Conservation (phyloP, 108 stramenopile species). For the Cyclotella sp. region DNA sequence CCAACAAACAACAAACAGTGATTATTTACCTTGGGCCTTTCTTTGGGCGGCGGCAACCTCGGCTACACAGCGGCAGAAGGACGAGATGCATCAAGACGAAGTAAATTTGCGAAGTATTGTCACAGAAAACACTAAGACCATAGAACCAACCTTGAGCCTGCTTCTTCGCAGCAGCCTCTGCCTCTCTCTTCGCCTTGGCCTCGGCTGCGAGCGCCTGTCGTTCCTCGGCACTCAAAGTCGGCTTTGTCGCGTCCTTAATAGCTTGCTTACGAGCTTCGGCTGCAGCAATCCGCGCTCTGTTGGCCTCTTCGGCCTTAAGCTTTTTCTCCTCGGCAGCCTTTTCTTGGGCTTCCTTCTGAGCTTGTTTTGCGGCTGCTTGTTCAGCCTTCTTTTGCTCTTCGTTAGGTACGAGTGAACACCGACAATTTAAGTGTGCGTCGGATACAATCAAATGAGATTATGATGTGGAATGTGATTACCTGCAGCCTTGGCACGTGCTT, state of each 20-base stretch:
- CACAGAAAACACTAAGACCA: background rate
- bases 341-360: slow-evolving; percentile 41
- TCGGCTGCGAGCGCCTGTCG: slow-evolving; percentile 20
- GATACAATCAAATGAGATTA: background rate
- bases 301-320: background rate
- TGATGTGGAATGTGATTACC: slow-evolving; percentile 23
- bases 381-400: slow-evolving; percentile 31
- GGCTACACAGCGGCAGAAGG: background rate
- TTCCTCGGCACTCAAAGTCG: background rate
- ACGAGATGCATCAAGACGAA: background rate
- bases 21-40: slow-evolving; percentile 39
- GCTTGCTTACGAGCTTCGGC: slow-evolving; percentile 19
- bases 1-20: background rate
- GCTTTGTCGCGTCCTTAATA: background rate
- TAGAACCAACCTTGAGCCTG: slow-evolving; percentile 27
- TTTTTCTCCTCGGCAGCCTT: slow-evolving; percentile 33
- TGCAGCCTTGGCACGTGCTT: slow-evolving; percentile 43
- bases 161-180: slow-evolving; percentile 31
- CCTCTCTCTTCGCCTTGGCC: slow-evolving; percentile 52
- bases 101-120: background rate
- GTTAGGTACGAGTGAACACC: background rate
- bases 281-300: slow-evolving; percentile 4
- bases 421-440: background rate
- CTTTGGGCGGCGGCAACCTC: slow-evolving; percentile 32
- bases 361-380: slow-evolving; percentile 9